A percentile compares a stretch with the other conserved stretches of the same genome.
Conservation (phyloP, 2,329 filamentous ascomycete genomes). For the Xylariaceae sp. region DNA sequence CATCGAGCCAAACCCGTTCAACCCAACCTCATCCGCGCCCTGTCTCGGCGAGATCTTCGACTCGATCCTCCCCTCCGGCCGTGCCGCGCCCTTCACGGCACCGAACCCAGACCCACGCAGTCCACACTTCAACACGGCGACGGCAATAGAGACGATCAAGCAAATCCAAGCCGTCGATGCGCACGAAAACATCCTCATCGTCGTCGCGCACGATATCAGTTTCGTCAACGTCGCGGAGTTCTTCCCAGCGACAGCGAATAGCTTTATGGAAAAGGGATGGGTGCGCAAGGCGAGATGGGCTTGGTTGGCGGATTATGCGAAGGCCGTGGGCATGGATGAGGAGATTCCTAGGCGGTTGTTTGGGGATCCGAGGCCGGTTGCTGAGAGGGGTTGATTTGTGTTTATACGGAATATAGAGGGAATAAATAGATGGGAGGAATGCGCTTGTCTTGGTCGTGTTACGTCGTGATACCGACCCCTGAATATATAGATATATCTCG, state of each 20-base stretch:
- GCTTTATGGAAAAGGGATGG: conserved; percentile 42
- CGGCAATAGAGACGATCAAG: conserved; percentile 29
- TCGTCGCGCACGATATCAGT: conserved; percentile 21
- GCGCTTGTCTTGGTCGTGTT: no score
- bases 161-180: conserved; percentile 22
- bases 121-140: conserved; percentile 12
- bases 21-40: conserved; percentile 21
- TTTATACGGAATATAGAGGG: neutral
- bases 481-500: neutral
- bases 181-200: conserved; percentile 22
- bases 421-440: conserved; percentile 37
- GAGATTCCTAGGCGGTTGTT: conserved; percentile 19
- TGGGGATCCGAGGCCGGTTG: conserved; percentile 16
- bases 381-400: conserved; percentile 38
- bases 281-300: conserved; percentile 41
- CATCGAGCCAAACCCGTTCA: conserved; percentile 38
- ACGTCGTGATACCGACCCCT: neutral
- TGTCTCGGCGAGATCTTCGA: conserved; percentile 31
- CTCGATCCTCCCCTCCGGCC: conserved; percentile 32
- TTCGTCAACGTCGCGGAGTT: conserved; percentile 40
- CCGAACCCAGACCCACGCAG: conserved; percentile 15
- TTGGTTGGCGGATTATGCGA: conserved; percentile 47
- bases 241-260: conserved; percentile 44
- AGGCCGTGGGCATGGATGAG: conserved; percentile 34
- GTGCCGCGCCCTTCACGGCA: conserved; percentile 31